Base-by-base conservation (phyloP, 371 early-diverging fungal genomes). In the Zychaea mexicana region DNA sequence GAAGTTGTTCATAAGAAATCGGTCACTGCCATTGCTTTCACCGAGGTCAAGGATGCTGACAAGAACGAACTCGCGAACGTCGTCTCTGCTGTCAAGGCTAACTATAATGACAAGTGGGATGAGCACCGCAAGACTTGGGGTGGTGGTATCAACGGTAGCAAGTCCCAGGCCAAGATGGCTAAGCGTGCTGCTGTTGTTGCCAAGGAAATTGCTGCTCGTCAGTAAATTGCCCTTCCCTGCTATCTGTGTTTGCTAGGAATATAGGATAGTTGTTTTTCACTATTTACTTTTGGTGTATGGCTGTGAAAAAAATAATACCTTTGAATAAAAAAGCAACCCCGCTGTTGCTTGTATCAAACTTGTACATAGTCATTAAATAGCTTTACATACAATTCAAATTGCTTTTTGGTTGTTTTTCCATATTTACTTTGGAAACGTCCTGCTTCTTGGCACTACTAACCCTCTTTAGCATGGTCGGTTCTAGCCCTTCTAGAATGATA, bases 1-100 rank as follows among this genome's bases (percentile, higher is more conserved):
- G 90, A 94, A 60, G 90, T 99, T 55, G 98, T 99, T 63, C 96
- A 99, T 93, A 92, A 98, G 89, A 99, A 99, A 96, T 96, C 94
- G 60, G 96, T 98, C 74, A 96, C 99, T 65, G 97, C 96, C 55
- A 78, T 99, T 54, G 98, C 95, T 57, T 83, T 99, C 73, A 92
- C 93, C 64, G 98, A 97, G 52, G 95, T 98, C 76, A 89, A 89
- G 77, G 90, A 93, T 61, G 99, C 96, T 83, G 98, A 99, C 89
- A 95, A 96, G 91, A 76, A 86, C 68, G 89, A 93, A 69, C 87
- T 99, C 52, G 90, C 94, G 62, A 83, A 90, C 56, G 79, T 98
- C 62, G 88, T 98, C 70, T 85, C 90, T 71, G 93, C 96, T 70
- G 86, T 95, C 89, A 95, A 97, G 90, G 79, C 89, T 79, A 95